These are phyloP conservation scores for Acacia confusa DNA, from an alignment of 306 rosid species.

Conservation along the genomic window DNA sequence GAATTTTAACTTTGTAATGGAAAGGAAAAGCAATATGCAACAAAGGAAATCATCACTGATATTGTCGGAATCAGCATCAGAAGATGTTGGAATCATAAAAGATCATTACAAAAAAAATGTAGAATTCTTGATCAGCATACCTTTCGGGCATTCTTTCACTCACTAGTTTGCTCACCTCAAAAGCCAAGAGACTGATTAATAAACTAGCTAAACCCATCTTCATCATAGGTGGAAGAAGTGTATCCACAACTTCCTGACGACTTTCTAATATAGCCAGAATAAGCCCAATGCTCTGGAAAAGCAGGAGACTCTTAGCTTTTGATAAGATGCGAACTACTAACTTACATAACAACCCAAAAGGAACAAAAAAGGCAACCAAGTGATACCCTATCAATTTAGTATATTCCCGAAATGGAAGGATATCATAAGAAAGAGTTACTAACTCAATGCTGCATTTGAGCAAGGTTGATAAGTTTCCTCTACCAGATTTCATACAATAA, in stretches of 20 bases:
- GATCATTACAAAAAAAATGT: conserved; percentile 12
- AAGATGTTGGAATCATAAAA: conserved; percentile 17
- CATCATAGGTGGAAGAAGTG: conserved; percentile 68
- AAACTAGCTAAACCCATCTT: conserved; percentile 75
- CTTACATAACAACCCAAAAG: conserved; percentile 19
- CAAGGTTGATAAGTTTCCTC: neutral
- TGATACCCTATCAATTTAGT: neutral
- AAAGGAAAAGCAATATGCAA: conserved; percentile 1
- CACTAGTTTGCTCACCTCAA: conserved; percentile 59
- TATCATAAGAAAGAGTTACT: neutral
- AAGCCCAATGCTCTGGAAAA: conserved; percentile 64
- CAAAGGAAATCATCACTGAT: conserved; percentile 4
- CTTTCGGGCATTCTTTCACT: conserved; percentile 75
- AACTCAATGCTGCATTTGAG: neutral
- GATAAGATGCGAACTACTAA: conserved; percentile 24
- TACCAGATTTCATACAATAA: neutral
- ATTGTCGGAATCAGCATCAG: conserved; percentile 23
- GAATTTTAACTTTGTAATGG: neutral
- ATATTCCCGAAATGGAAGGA: neutral
- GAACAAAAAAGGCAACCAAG: conserved; percentile 4
- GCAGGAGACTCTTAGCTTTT: conserved; percentile 33
- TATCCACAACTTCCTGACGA: conserved; percentile 50
- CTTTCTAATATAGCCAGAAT: conserved; percentile 74
- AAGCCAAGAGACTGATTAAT: conserved; percentile 64
- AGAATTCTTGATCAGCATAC: conserved; percentile 45